phyloP scores from a whole-genome alignment of 179 eudicot species.

The Vitellaria paradoxa region DNA sequence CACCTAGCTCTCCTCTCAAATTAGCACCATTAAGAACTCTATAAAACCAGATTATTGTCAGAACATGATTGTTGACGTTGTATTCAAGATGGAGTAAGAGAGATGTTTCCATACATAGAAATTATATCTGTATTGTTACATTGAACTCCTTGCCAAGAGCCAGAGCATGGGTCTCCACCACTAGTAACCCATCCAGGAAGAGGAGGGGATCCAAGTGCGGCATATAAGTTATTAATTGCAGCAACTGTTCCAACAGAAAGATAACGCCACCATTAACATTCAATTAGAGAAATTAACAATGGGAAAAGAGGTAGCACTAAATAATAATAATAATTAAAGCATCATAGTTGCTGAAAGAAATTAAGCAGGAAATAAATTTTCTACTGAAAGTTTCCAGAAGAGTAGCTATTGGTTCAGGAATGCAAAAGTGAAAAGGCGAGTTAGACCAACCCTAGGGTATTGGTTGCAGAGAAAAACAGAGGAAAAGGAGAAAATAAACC shows the following conservation, averaged over 20 bases:
- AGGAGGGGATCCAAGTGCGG: conserved; percentile 79
- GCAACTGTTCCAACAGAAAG: conserved; percentile 46
- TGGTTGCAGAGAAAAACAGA: not conserved
- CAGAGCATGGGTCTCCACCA: conserved; percentile 94
- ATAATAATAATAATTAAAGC: not conserved
- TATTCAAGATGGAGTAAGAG: conserved; percentile 1
- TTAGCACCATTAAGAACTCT: conserved; percentile 67
- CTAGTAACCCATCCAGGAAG: conserved; percentile 85
- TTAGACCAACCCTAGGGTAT: not conserved
- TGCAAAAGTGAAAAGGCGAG: not conserved
- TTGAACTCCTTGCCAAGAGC: conserved; percentile 88
- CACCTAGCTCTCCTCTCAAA: conserved; percentile 86
- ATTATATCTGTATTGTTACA: conserved; percentile 66
- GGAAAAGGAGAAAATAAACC: not conserved
- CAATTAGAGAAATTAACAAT: not conserved
- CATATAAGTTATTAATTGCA: conserved; percentile 80
- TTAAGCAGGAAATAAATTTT: not conserved
- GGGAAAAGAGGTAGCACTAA: not conserved
- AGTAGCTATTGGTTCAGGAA: not conserved
- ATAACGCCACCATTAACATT: conserved; percentile 9
- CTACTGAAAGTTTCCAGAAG: not conserved
- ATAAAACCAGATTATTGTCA: conserved; percentile 17
- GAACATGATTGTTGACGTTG: conserved; percentile 10
- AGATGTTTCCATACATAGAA: conserved; percentile 50
- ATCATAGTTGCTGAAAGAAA: conserved; percentile 1